Evolutionary conservation across 306 rosid species (phyloP).

Genomic region (Leucaena leucocephala): DNA sequence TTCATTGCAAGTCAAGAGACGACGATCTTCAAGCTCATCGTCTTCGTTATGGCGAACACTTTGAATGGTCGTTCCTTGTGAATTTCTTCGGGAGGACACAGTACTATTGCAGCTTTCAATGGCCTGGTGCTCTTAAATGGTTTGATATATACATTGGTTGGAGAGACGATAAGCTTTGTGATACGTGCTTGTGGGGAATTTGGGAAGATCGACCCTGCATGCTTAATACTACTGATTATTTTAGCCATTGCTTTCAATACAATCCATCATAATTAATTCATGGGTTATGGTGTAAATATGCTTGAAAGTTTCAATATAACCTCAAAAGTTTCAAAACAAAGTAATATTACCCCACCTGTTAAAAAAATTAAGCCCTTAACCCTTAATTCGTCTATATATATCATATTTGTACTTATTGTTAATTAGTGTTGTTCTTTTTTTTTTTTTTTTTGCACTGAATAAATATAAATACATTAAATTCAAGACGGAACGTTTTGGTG

Average conservation of each 20-base stretch:
- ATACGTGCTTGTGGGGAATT: not conserved
- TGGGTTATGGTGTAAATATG: no score
- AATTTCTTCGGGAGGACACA: not conserved
- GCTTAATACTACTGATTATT: not conserved
- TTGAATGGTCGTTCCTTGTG: not conserved
- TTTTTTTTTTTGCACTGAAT: no score
- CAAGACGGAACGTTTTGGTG: no score
- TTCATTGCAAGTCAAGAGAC: not conserved
- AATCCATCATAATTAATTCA: not conserved
- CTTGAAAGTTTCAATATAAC: no score
- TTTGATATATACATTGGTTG: constrained; percentile 1
- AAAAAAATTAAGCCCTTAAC: no score
- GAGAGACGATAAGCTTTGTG: not conserved
- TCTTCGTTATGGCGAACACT: not conserved
- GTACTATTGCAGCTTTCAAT: not conserved
- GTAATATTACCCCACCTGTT: no score
- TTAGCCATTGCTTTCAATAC: not conserved
- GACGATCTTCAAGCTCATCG: not conserved
- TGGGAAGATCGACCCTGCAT: not conserved
- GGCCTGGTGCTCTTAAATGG: not conserved
- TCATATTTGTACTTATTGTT: no score
- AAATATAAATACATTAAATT: no score
- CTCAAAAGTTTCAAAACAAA: no score
- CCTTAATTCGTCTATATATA: no score
- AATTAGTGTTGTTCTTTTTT: no score